Percentiles rank a stretch among this genome's conserved stretches.
phyloP scores from a whole-genome alignment of 1,139 yeast species.

The Candida dubliniensis region DNA sequence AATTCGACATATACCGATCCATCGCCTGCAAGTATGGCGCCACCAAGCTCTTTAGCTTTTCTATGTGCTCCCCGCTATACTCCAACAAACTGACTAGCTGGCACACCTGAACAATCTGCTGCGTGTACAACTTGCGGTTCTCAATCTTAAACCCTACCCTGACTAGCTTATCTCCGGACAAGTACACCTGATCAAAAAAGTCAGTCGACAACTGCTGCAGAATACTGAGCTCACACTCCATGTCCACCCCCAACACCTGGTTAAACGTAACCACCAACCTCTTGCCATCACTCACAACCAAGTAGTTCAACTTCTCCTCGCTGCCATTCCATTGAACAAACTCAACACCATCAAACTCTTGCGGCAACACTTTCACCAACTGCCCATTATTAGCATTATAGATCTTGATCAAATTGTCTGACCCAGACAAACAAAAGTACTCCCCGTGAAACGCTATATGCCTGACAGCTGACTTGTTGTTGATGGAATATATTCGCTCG shows the following conservation, averaged over 20 bases:
- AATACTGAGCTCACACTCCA: conserved; percentile 18
- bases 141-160: conserved; percentile 15
- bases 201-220: conserved; percentile 18
- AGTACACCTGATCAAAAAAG: conserved; percentile 32
- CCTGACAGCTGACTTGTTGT: conserved; percentile 34
- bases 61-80: conserved; percentile 40
- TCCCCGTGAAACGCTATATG: conserved; percentile 35
- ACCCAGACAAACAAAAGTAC: conserved; percentile 46
- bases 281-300: conserved; percentile 27
- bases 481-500: conserved; percentile 52
- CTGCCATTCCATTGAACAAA: conserved; percentile 26
- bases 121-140: conserved; percentile 18
- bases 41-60: conserved; percentile 35
- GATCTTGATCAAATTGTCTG: conserved; percentile 45
- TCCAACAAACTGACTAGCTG: conserved; percentile 31
- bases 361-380: conserved; percentile 26
- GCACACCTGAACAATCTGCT: conserved; percentile 29
- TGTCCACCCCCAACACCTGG: conserved; percentile 28
- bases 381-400: conserved; percentile 53
- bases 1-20: conserved; percentile 31
- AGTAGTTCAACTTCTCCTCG: conserved; percentile 23
- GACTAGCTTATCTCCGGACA: conserved; percentile 18
- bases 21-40: conserved; percentile 41
- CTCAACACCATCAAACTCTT: conserved; percentile 20
- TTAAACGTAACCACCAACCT: conserved; percentile 32